A percentile compares a stretch with the other conserved stretches of the same genome.
Conservation (phyloP, 2,329 filamentous ascomycete genomes). For the Penicillium sp. region DNA sequence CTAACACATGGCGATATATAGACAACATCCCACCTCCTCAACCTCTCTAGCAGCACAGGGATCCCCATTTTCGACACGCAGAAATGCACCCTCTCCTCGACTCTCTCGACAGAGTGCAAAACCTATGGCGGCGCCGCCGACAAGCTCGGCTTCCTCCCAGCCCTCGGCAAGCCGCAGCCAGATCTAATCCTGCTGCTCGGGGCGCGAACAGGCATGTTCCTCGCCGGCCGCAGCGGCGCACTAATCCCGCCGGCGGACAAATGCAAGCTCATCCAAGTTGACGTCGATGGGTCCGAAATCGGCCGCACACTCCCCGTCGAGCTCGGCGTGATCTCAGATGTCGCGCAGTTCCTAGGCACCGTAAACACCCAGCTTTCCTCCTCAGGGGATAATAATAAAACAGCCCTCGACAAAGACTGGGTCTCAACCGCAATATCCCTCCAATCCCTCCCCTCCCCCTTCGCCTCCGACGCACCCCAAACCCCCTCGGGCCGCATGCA, state of each 20-base stretch:
- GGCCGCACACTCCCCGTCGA: conserved; percentile 47
- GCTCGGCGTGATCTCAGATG: conserved; percentile 50
- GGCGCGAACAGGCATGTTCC: conserved; percentile 48
- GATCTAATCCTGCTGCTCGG: conserved; percentile 51
- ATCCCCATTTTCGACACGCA: conserved; percentile 50
- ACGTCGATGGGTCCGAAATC: conserved; percentile 50
- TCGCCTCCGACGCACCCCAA: conserved; percentile 26
- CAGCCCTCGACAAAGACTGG: neutral
- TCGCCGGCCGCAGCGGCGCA: conserved; percentile 43
- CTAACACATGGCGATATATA: conserved; percentile 22
- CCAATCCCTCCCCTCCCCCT: conserved; percentile 25
- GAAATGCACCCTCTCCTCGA: conserved; percentile 27
- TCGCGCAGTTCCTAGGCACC: conserved; percentile 37
- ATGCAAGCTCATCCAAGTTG: conserved; percentile 49
- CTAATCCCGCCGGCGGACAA: conserved; percentile 41
- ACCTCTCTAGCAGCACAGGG: conserved; percentile 39
- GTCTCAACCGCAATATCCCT: conserved; percentile 18
- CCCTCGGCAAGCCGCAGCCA: conserved; percentile 35
- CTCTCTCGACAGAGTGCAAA: conserved; percentile 27
- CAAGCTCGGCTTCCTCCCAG: conserved; percentile 38
- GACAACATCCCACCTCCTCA: conserved; percentile 35
- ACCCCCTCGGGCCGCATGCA: conserved; percentile 42
- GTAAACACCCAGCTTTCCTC: conserved; percentile 27
- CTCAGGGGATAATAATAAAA: neutral
- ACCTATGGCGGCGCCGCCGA: conserved; percentile 43